Conservation (phyloP, 257 asterid genomes). For the Solanum pimpinellifolium region DNA sequence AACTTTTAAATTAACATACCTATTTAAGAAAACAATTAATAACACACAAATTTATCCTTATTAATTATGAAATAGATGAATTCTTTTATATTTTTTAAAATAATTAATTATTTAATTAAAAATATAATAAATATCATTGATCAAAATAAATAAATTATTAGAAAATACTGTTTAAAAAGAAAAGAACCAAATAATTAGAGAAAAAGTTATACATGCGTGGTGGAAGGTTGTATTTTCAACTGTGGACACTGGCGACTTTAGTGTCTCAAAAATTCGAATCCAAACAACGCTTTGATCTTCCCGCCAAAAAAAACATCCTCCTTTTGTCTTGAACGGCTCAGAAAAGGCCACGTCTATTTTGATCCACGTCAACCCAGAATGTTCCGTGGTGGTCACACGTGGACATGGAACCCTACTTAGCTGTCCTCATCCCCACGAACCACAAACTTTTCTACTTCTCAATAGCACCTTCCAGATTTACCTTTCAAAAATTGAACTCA, state of each 20-base stretch:
- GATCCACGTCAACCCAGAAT: neutral
- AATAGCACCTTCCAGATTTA: neutral
- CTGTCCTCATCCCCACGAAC: neutral
- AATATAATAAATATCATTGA: too few species aligned
- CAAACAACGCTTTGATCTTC: neutral
- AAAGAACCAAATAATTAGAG: too few species aligned
- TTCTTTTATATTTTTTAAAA: too few species aligned
- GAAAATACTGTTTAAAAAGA: too few species aligned
- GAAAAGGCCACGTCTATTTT: neutral
- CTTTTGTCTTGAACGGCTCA: neutral
- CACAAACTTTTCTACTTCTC: neutral
- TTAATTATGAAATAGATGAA: too few species aligned
- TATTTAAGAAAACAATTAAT: too few species aligned
- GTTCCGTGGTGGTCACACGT: neutral
- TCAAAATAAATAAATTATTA: too few species aligned
- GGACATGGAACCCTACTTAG: neutral
- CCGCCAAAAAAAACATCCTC: neutral
- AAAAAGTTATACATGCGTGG: too few species aligned
- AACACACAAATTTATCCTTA: too few species aligned
- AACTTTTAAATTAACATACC: too few species aligned
- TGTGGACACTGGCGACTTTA: neutral
- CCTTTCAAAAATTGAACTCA: neutral
- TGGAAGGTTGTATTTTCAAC: neutral
- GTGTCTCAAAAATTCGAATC: neutral
- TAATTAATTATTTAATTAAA: too few species aligned